Percentiles rank a stretch among this genome's conserved stretches.
phyloP scores from a whole-genome alignment of 768 basidiomycete species.

The Termitomyces sp. region DNA sequence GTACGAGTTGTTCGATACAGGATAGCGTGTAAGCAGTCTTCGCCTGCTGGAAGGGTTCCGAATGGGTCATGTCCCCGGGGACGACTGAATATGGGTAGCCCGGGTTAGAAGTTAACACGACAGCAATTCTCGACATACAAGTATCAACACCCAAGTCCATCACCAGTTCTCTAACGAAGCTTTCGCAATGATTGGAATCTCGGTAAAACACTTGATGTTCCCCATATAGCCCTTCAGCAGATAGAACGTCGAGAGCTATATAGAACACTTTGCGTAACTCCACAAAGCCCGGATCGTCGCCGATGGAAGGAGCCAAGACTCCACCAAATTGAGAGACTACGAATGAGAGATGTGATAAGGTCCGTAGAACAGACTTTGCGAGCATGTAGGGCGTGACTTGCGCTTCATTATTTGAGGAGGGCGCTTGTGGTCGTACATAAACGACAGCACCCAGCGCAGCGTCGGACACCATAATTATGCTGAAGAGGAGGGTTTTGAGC shows the following conservation, averaged over 20 bases:
- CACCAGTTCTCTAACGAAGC: slow-evolving; percentile 25
- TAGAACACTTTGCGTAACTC: slow-evolving; percentile 78
- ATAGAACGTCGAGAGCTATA: slow-evolving; percentile 71
- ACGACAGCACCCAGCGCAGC: slow-evolving; percentile 52
- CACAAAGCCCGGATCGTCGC: slow-evolving; percentile 50
- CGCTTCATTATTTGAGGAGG: slow-evolving; percentile 8
- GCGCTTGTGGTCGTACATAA: slow-evolving; percentile 41
- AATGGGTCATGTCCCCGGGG: background rate
- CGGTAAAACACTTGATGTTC: slow-evolving; percentile 13
- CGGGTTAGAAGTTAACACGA: background rate
- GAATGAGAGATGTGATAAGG: slow-evolving; percentile 68
- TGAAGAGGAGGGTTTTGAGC: slow-evolving; percentile 77
- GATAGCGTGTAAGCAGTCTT: slow-evolving; percentile 67
- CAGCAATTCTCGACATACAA: slow-evolving; percentile 5
- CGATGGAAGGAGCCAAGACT: slow-evolving; percentile 42
- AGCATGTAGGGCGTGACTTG: slow-evolving; percentile 29
- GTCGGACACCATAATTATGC: slow-evolving; percentile 65
- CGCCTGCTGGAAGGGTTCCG: slow-evolving; percentile 21
- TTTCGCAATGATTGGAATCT: slow-evolving; percentile 28
- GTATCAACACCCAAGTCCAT: slow-evolving; percentile 6
- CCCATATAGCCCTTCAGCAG: slow-evolving; percentile 28
- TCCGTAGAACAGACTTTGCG: slow-evolving; percentile 50
- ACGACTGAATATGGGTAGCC: slow-evolving; percentile 7
- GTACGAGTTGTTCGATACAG: slow-evolving; percentile 75
- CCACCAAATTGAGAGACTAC: slow-evolving; percentile 81